Evolutionary conservation across 768 basidiomycete species (phyloP).

Genomic region (Termitomyces sp.): DNA sequence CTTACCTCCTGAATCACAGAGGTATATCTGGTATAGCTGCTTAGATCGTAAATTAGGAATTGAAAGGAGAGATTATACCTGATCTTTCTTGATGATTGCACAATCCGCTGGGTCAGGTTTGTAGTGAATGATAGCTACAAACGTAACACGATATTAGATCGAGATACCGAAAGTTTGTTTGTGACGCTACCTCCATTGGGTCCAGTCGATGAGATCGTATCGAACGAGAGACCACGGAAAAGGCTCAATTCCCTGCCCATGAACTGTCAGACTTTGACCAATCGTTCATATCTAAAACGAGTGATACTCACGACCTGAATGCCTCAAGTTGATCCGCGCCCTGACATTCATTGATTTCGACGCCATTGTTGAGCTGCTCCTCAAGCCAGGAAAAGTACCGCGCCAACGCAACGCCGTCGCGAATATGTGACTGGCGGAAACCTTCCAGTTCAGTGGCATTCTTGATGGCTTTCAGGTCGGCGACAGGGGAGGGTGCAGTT

Average conservation of each 20-base stretch:
- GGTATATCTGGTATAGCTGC: conserved; percentile 30
- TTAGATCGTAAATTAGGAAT: background rate
- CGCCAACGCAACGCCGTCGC: conserved; percentile 85
- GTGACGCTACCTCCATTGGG: conserved; percentile 78
- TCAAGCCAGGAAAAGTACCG: conserved; percentile 96
- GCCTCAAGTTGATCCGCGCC: conserved; percentile 77
- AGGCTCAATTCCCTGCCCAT: conserved; percentile 62
- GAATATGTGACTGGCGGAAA: conserved; percentile 83
- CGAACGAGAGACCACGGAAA: conserved; percentile 88
- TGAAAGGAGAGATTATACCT: conserved; percentile 35
- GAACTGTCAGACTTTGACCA: background rate
- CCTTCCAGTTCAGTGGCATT: conserved; percentile 82
- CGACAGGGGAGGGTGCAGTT: conserved; percentile 67
- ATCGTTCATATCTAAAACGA: background rate
- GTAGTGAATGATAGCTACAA: conserved; percentile 89
- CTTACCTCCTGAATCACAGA: conserved; percentile 81
- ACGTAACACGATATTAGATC: background rate
- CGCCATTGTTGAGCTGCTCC: conserved; percentile 64
- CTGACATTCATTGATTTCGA: conserved; percentile 70
- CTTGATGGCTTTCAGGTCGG: conserved; percentile 79
- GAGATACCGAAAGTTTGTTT: background rate
- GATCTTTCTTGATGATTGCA: conserved; percentile 70
- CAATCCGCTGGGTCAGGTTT: conserved; percentile 71
- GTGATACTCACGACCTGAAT: conserved; percentile 66
- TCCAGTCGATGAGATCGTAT: conserved; percentile 90